phyloP scores from a whole-genome alignment of 2,329 filamentous ascomycete species.

The Colletotrichum tropicale region DNA sequence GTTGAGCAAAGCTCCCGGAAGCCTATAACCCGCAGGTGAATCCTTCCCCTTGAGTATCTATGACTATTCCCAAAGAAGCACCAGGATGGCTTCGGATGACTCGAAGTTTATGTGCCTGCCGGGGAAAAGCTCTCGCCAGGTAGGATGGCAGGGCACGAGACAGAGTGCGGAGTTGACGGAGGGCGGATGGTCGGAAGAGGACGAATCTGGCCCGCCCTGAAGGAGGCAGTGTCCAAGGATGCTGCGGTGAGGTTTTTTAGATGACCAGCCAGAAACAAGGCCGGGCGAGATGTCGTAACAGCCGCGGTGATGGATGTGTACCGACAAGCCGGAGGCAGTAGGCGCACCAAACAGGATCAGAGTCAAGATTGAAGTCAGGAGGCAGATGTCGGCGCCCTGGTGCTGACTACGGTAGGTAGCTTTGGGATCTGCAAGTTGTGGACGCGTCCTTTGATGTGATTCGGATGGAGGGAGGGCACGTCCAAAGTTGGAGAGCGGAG shows the following conservation, averaged over 20 bases:
- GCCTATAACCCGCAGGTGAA: neutral
- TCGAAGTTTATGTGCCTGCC: constrained; percentile 4
- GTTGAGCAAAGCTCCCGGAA: neutral
- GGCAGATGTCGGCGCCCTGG: neutral
- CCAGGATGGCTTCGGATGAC: neutral
- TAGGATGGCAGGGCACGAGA: neutral
- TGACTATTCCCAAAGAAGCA: neutral
- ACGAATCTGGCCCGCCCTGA: neutral
- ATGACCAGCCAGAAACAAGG: neutral
- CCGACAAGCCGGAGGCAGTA: neutral
- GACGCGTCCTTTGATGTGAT: neutral
- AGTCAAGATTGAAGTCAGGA: neutral
- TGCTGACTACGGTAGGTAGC: neutral
- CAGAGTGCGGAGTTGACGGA: neutral
- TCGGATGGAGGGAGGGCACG: neutral
- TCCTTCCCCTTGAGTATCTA: neutral
- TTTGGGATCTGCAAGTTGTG: neutral
- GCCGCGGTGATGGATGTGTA: neutral
- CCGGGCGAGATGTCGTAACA: neutral
- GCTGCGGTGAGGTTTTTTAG: neutral
- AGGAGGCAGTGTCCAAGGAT: neutral
- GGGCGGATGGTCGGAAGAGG: neutral
- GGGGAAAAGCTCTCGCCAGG: neutral
- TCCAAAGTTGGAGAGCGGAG: neutral
- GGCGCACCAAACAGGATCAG: neutral